Conservation (phyloP, 805 yeast genomes). For the Spencermartinsiella europaea region DNA sequence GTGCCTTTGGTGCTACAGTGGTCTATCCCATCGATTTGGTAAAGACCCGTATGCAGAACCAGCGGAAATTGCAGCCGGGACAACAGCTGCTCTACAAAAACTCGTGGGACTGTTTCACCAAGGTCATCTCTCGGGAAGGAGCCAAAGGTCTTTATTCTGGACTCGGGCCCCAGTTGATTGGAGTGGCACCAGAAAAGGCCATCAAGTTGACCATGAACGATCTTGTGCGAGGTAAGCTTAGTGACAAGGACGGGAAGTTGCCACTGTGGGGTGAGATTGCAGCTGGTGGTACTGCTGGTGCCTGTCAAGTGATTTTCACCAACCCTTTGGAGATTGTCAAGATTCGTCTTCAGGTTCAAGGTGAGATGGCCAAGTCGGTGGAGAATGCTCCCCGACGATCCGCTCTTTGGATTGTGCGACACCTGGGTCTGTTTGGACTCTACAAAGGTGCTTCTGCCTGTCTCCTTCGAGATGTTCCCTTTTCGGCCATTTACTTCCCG, state of each 20-base stretch:
- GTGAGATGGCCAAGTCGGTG: constrained; percentile 48
- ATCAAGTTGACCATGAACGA: constrained; percentile 94
- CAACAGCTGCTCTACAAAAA: constrained; percentile 55
- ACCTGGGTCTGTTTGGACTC: constrained; percentile 77
- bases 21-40: constrained; percentile 96
- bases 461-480: constrained; percentile 90
- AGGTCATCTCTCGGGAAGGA: constrained; percentile 75
- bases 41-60: constrained; percentile 97
- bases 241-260: constrained; percentile 44
- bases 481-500: constrained; percentile 95
- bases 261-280: constrained; percentile 60
- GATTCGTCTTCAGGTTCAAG: constrained; percentile 91
- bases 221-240: constrained; percentile 67
- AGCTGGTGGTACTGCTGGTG: constrained; percentile 95
- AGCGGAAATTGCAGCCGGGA: constrained; percentile 56
- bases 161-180: constrained; percentile 86
- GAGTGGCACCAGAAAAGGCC: constrained; percentile 98
- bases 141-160: constrained; percentile 85
- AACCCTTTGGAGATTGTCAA: constrained; percentile 95
- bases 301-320: constrained; percentile 92
- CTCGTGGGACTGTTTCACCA: constrained; percentile 79
- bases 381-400: constrained; percentile 39
- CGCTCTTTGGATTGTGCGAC: constrained; percentile 69
- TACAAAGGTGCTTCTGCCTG: constrained; percentile 93
- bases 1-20: constrained; percentile 96